Conservation (phyloP, 164 flowering plant species). For the Chloranthus sessilifolius region DNA sequence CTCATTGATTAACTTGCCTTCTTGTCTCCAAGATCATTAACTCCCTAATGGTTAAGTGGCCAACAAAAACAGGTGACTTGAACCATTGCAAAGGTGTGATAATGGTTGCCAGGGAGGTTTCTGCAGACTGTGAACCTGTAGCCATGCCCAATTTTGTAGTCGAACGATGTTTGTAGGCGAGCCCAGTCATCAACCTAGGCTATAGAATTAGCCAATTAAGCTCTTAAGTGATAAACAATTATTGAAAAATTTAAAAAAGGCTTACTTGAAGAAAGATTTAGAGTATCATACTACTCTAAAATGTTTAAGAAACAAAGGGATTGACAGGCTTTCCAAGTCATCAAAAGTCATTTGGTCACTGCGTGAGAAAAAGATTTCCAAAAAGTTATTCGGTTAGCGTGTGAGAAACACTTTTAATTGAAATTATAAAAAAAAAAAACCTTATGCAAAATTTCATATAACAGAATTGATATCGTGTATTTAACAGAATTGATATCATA, state of each 20-base stretch:
- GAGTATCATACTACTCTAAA: too few species aligned
- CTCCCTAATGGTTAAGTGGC: constrained; percentile 38
- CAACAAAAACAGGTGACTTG: constrained; percentile 42
- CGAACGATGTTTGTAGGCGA: constrained; percentile 6
- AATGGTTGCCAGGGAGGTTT: constrained; percentile 33
- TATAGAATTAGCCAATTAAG: neutral
- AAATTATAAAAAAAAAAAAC: too few species aligned
- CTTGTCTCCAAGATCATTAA: constrained; percentile 33
- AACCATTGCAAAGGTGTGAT: constrained; percentile 17
- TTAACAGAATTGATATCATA: too few species aligned
- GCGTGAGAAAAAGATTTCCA: too few species aligned
- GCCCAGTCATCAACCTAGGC: constrained; percentile 20
- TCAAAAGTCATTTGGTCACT: too few species aligned
- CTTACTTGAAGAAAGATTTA: too few species aligned
- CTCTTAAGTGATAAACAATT: neutral
- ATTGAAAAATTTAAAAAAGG: neutral
- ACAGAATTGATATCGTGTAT: too few species aligned
- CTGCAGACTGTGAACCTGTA: constrained; percentile 25
- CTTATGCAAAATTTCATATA: too few species aligned
- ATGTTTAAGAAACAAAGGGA: too few species aligned
- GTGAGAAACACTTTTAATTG: too few species aligned
- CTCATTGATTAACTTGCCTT: constrained; percentile 27
- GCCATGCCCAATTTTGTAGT: constrained; percentile 10
- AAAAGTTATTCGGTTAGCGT: too few species aligned
- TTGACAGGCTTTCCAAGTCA: too few species aligned